phyloP scores from a whole-genome alignment of 768 basidiomycete genomes.

The Tricholoma sp. region DNA sequence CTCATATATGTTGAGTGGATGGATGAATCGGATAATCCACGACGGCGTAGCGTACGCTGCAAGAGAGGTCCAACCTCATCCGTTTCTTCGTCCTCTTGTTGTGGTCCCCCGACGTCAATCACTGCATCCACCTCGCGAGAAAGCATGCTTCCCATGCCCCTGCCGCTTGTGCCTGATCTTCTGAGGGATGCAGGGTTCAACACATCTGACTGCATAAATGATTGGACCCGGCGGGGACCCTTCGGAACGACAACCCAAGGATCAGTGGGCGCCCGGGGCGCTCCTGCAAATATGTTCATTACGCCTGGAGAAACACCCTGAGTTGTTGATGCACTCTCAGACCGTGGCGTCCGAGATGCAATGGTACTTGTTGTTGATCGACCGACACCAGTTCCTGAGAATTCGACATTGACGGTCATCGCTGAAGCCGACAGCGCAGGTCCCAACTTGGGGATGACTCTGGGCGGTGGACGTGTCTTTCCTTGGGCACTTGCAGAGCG shows the following conservation, averaged over 20 bases:
- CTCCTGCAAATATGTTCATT: constrained; percentile 93
- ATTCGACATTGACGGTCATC: constrained; percentile 96
- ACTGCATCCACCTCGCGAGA: constrained; percentile 77
- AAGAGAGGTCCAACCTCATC: constrained; percentile 49
- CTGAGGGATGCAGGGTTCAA: constrained; percentile 8
- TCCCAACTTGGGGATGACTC: constrained; percentile 71
- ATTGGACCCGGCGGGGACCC: constrained; percentile 22
- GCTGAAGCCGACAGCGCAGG: constrained; percentile 84
- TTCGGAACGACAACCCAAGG: constrained; percentile 71
- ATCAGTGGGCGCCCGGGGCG: constrained; percentile 52
- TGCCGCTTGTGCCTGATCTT: constrained; percentile 16
- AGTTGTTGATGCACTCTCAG: constrained; percentile 2
- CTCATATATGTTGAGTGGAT: constrained; percentile 80
- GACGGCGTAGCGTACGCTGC: constrained; percentile 62
- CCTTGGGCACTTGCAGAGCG: constrained; percentile 18
- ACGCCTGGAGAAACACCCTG: constrained; percentile 30
- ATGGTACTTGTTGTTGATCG: constrained; percentile 36
- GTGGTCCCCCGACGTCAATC: constrained; percentile 47
- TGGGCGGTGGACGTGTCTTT: constrained; percentile 26
- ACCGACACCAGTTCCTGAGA: constrained; percentile 60
- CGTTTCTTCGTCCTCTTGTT: constrained; percentile 32
- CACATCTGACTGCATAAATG: constrained; percentile 20
- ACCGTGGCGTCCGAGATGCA: constrained; percentile 17
- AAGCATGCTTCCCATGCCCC: constrained; percentile 25
- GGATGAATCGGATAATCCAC: constrained; percentile 89